Base-by-base conservation (phyloP, 2,329 filamentous ascomycete species). In the Diaporthe ampelina region DNA sequence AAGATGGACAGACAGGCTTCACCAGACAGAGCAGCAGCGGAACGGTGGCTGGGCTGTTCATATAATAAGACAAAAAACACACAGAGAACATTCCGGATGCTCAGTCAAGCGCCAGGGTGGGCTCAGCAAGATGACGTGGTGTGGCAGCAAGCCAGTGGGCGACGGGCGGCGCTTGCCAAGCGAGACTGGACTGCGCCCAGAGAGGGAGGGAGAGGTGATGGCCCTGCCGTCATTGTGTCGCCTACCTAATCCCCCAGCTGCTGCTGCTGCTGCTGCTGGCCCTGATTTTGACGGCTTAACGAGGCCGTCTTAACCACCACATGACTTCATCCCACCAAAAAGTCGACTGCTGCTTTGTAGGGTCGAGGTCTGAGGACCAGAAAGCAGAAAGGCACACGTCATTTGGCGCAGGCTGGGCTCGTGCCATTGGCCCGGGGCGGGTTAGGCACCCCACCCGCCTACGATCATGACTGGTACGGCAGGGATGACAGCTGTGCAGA, bases 101-200 rank as follows among this genome's bases (percentile, higher is more conserved):
- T 1, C 32, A n/a, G 37, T 68, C 32, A 72, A 40, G 70, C 70
- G 70, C 70, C 70, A 59, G 50, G 45, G 70, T 72, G 70, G 70
- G 70, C 57, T 56, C 57, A 54, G 45, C 57, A 52, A 35, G 29
- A 54, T 72, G 70, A 72, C 70, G 70, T 72, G 70, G 70, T 54
- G 48, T 52, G 48, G 35, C 70, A 63, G 45, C 70, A 56, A 45
- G 29, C 70, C 70, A 72, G 57, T 72, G 50, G 45, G 70, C 26
- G 32, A 54, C 45, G 5, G 6, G 58, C 19, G 59, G 45, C 45
- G 32, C 57, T n/a, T 50, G 48, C 70, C 48, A 54, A 35, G 45
- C 54, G 70, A 56, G 57, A 72, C 57, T 35, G 21, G 29, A 8
- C 32, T 40, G 59, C 13, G 48, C 32, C 32, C 21, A 35, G 21